Conservation (phyloP, 441 rosid species). For the Bocquillonia castaneifolia region DNA sequence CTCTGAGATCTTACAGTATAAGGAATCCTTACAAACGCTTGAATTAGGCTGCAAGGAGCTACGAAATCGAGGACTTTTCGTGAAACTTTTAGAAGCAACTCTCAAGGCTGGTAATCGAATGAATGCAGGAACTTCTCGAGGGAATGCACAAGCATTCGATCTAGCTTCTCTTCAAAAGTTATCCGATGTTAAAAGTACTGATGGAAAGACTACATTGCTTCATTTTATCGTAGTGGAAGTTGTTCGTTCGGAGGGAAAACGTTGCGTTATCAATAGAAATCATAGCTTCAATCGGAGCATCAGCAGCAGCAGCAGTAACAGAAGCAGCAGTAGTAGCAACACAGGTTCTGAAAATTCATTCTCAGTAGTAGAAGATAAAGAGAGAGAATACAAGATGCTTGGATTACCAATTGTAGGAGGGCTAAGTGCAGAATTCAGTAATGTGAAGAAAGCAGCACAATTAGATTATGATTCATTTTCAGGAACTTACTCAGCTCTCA, state of each 20-base stretch:
- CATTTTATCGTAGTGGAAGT: slow-evolving; percentile 85
- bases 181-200: slow-evolving; percentile 76
- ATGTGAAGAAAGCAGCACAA: slow-evolving; percentile 70
- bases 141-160: slow-evolving; percentile 87
- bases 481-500: slow-evolving; percentile 46
- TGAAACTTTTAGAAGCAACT: slow-evolving; percentile 84
- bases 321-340: slow-evolving; percentile 25
- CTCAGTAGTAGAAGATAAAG: slow-evolving; percentile 46
- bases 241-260: slow-evolving; percentile 69
- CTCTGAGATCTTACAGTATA: slow-evolving; percentile 49
- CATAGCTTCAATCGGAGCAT: slow-evolving; percentile 38
- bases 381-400: slow-evolving; percentile 57
- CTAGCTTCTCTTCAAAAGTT: slow-evolving; percentile 66
- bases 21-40: slow-evolving; percentile 46
- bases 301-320: slow-evolving; percentile 26
- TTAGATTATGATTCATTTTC: slow-evolving; percentile 51
- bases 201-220: slow-evolving; percentile 79
- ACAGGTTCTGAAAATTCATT: slow-evolving; percentile 15
- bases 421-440: slow-evolving; percentile 59
- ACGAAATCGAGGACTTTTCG: slow-evolving; percentile 61
- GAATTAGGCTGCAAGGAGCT: slow-evolving; percentile 74
- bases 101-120: slow-evolving; percentile 92
- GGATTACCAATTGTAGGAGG: slow-evolving; percentile 88
- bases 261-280: slow-evolving; percentile 44
- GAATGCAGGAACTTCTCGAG: slow-evolving; percentile 92